Conservation (phyloP, 2,329 filamentous ascomycete species). For the Pestalotiopsis sp. region DNA sequence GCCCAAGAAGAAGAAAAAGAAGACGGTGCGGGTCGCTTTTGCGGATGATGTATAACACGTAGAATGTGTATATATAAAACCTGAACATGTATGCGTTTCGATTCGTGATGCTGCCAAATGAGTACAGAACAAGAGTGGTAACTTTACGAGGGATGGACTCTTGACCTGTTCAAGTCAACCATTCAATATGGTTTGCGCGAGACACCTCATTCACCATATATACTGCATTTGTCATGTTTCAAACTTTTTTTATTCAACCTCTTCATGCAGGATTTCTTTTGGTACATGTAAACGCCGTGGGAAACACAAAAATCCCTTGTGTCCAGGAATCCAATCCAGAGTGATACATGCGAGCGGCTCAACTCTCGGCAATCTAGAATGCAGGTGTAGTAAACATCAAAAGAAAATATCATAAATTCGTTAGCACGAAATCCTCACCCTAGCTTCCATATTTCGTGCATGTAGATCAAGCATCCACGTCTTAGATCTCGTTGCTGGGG, state of each 20-base stretch:
- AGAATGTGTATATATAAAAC: too few species aligned
- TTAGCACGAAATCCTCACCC: too few species aligned
- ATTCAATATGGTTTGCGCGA: too few species aligned
- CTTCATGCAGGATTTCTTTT: not conserved
- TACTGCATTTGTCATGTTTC: too few species aligned
- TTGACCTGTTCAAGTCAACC: too few species aligned
- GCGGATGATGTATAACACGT: slow-evolving; percentile 1
- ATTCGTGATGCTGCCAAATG: too few species aligned
- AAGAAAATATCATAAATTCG: not conserved
- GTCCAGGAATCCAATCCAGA: not conserved
- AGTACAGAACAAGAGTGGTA: too few species aligned
- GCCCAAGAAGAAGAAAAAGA: not conserved
- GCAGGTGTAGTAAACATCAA: not conserved
- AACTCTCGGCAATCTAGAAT: not conserved
- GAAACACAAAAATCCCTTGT: not conserved
- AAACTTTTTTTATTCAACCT: not conserved
- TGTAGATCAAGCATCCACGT: not conserved
- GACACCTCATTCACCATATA: too few species aligned
- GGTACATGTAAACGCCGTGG: not conserved
- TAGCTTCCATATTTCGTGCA: not conserved
- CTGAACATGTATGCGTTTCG: too few species aligned
- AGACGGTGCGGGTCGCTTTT: not conserved
- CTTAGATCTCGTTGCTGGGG: slow-evolving; percentile 69
- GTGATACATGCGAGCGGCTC: not conserved
- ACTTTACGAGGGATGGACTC: too few species aligned